Evolutionary conservation across 2,329 filamentous ascomycete genomes (phyloP), one percentile per base, ranked within the genome.

Genomic region (Didymella pinodella): DNA sequence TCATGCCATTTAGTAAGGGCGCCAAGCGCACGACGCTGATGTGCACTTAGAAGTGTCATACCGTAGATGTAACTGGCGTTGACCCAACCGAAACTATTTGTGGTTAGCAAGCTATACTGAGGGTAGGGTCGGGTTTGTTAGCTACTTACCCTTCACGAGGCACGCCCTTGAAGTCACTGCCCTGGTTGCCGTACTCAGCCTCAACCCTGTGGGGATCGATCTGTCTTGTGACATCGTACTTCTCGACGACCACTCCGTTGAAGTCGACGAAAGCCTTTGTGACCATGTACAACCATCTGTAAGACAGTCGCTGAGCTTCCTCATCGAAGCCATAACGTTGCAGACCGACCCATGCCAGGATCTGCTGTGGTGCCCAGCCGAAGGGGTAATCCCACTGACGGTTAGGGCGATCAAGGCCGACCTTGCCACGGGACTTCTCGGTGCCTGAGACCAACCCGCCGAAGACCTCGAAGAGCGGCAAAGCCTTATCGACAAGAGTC

Each of bases 371-470:
- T 54, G 95, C 95, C 95, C 95, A 99, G 59, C 95, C 95, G 74
- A 95, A 98, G 0, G 95, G 95, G 75, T 93, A 98, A 76, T 99
- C 95, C 95, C 95, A 99, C 76, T 99, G 95, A 68, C 95, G 88
- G 77, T 97, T 98, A 7, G 95, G 95, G 47, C 94, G 86, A 68
- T 93, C 87, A 38, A 97, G 79, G 12, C 90, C 88, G 61, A 97
- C 82, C 31, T 84, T 81, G 40, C 95, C 95, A 44, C 95, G 90
- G 54, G 92, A 97, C 77, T 93, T 87, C 74, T 97, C 88, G 0
- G 94, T 97, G 53, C 94, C 94, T 1, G 93, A 94, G 1, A 96
- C 85, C 18, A 99, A 83, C 7, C 95, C 95, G 31, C 95, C 95
- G 60, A 89, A 89, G 1, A 86, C 91, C 78, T 99, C 94, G 62